These are phyloP conservation scores for Hypoxylon cercidicola DNA, from an alignment of 495 filamentous ascomycete genomes.

Conservation along the genomic window DNA sequence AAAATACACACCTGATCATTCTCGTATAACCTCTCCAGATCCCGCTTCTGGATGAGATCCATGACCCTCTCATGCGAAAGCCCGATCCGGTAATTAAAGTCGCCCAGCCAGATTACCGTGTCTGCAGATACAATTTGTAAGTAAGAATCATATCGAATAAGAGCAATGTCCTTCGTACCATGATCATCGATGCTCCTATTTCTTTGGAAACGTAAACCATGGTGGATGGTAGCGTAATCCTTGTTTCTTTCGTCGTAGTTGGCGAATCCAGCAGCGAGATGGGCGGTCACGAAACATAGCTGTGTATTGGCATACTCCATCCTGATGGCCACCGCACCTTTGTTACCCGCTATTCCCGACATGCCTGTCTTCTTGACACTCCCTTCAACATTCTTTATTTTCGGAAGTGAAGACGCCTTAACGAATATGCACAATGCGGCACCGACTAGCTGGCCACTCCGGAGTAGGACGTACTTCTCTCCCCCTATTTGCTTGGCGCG, in stretches of 20 bases:
- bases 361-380: constrained; percentile 97
- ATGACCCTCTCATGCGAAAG: constrained; percentile 81
- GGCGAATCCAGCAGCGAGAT: constrained; percentile 94
- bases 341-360: constrained; percentile 97
- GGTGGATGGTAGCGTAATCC: constrained; percentile 89
- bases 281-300: constrained; percentile 95
- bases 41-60: constrained; percentile 71
- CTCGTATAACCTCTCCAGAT: constrained; percentile 83
- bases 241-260: constrained; percentile 97
- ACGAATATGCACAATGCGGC: constrained; percentile 93
- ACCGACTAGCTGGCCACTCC: constrained; percentile 94
- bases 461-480: constrained; percentile 86
- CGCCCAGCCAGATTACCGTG: constrained; percentile 94
- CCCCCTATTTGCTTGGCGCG: constrained; percentile 68
- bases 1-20: constrained; percentile 81
- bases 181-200: constrained; percentile 92
- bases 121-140: constrained; percentile 54
- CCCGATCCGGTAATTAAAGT: constrained; percentile 99
- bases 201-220: constrained; percentile 88
- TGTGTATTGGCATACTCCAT: constrained; percentile 95
- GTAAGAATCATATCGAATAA: background rate
- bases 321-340: constrained; percentile 95
- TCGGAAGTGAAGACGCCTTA: constrained; percentile 74
- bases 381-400: constrained; percentile 96
- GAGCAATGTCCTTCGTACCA: constrained; percentile 51